Evolutionary conservation across 768 basidiomycete genomes (phyloP), one percentile per base, ranked within the genome.

Genomic region (Psilocybe sp.): DNA sequence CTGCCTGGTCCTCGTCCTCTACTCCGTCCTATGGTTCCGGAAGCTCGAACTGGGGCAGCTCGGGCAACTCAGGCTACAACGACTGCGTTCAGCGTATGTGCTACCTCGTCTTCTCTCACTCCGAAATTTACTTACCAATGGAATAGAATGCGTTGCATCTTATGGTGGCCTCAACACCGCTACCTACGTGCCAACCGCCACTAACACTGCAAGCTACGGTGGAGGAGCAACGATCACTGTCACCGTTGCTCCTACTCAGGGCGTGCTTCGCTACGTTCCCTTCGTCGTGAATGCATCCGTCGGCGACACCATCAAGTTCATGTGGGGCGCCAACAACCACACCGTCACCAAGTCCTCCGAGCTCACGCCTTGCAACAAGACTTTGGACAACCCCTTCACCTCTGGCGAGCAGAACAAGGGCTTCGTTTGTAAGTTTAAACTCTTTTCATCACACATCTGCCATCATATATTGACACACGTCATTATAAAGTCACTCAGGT

Each of bases 341-440:
- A 91, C 88, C 31, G 90, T 91, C 60, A 92, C 90, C 57, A 87
- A 90, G 73, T 81, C 81, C 14, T 88, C 87, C 0, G 62, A 72
- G 40, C 74, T 89, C 51, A 62, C 69, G 4, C 76, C 82, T 52
- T 92, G 90, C 80, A 92, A 92, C 80, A 82, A 82, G 70, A 78
- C 85, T 16, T 51, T 62, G 16, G 79, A 80, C 44, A 59, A 60
- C 15, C 75, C 75, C 36, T 91, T 91, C 72, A 69, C 79, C 8
- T 84, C 85, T 31, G 89, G 89, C 58, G 60, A 58, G 39, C 87
- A 88, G 49, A 71, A 81, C 71, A 69, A 76, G 66, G 72, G 64
- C 69, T 86, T 85, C 71, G 72, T 78, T 49, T 90, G 82, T 82
- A 55, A 60, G 78, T 72, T 28, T 28, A 7, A 28, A 28, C 23